Conservation (phyloP, 495 filamentous ascomycete genomes). For the Xylaria sp. region DNA sequence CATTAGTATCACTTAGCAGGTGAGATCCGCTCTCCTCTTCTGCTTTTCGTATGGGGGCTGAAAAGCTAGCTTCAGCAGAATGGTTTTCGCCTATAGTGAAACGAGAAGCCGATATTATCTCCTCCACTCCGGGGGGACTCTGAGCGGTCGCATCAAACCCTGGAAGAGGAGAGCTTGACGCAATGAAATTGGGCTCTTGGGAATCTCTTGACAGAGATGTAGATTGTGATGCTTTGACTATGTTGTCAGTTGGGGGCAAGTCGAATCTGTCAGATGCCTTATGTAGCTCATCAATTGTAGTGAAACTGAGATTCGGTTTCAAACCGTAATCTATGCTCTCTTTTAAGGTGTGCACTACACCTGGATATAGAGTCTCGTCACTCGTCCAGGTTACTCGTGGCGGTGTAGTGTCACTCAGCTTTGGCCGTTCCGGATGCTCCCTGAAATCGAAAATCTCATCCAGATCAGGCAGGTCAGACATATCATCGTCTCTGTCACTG, state of each 20-base stretch:
- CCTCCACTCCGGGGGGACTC: background rate
- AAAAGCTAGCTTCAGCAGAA: background rate
- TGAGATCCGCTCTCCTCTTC: background rate
- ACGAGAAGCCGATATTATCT: background rate
- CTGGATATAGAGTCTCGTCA: constrained; percentile 40
- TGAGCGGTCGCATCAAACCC: background rate
- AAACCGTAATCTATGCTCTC: constrained; percentile 42
- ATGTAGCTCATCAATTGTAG: constrained; percentile 41
- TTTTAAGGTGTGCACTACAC: constrained; percentile 33
- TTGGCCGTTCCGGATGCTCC: background rate
- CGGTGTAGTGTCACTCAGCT: constrained; percentile 40
- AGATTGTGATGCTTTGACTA: background rate
- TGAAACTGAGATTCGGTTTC: constrained; percentile 42
- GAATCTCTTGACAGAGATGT: background rate
- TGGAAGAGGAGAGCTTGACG: constrained; percentile 20
- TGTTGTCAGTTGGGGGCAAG: constrained; percentile 25
- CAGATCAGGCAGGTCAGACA: constrained; percentile 38
- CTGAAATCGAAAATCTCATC: constrained; percentile 28
- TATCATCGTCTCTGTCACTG: constrained; percentile 20
- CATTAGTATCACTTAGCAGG: constrained; percentile 2
- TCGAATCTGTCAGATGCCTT: constrained; percentile 35
- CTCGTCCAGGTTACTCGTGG: constrained; percentile 39
- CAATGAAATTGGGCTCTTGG: background rate
- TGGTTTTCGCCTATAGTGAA: background rate
- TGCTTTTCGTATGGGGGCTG: background rate